Percentiles rank a stretch among this genome's conserved stretches.
Evolutionary conservation across 371 early-diverging fungal genomes (phyloP).

Genomic region (Mortierella sp.): DNA sequence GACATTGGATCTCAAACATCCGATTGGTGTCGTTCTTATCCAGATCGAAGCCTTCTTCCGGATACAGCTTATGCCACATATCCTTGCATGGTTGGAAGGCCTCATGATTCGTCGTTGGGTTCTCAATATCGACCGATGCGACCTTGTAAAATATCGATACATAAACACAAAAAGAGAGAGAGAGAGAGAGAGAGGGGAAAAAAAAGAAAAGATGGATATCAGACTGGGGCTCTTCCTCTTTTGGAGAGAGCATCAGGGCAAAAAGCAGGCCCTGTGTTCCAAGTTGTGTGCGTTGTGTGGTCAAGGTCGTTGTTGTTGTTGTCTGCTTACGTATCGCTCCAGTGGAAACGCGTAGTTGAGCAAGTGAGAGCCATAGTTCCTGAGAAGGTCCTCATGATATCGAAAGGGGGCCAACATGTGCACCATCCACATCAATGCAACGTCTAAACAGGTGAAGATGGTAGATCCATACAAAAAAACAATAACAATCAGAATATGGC

Average conservation of each 20-base stretch:
- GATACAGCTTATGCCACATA: conserved; percentile 44
- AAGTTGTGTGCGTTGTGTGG: too few species aligned
- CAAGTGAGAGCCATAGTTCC: conserved; percentile 38
- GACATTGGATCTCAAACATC: conserved; percentile 53
- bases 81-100: conserved; percentile 30
- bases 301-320: too few species aligned
- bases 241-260: too few species aligned
- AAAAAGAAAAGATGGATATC: background rate
- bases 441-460: conserved; percentile 51
- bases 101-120: conserved; percentile 43
- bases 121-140: conserved; percentile 45
- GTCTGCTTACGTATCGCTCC: conserved; percentile 37
- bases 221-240: too few species aligned
- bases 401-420: conserved; percentile 58
- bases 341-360: conserved; percentile 48
- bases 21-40: conserved; percentile 39
- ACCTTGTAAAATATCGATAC: conserved; percentile 26
- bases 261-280: too few species aligned
- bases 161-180: conserved; percentile 2
- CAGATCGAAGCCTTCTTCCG: conserved; percentile 44
- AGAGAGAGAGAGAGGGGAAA: background rate
- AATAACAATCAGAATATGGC: too few species aligned
- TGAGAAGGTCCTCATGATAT: conserved; percentile 56
- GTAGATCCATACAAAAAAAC: background rate
- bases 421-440: conserved; percentile 57